Conservation (phyloP, 2,329 filamentous ascomycete species). For the Raffaelea arxii region DNA sequence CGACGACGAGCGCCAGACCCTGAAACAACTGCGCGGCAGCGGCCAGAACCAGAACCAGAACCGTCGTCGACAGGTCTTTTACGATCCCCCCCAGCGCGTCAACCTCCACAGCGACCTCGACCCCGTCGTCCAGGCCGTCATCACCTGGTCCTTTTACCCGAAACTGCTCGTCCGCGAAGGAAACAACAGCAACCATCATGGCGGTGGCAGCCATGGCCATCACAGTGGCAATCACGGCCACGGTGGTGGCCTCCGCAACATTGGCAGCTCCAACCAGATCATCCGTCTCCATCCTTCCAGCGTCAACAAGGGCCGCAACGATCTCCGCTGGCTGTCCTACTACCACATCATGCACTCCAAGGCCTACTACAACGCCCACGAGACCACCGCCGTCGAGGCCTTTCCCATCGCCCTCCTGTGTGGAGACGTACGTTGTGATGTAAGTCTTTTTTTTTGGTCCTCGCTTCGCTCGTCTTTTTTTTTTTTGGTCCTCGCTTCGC, state of each 20-base stretch:
- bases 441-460: slow-evolving; percentile 36
- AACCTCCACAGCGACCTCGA: slow-evolving; percentile 75
- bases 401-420: slow-evolving; percentile 78
- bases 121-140: slow-evolving; percentile 65
- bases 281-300: slow-evolving; percentile 82
- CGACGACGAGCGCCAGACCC: slow-evolving; percentile 56
- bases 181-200: no score
- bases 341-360: slow-evolving; percentile 96
- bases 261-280: slow-evolving; percentile 84
- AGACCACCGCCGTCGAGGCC: slow-evolving; percentile 71
- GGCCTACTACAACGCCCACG: slow-evolving; percentile 83
- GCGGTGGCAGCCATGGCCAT: no score
- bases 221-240: slow-evolving; percentile 40
- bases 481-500: neutral
- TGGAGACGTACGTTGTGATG: slow-evolving; percentile 80
- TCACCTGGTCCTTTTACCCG: slow-evolving; percentile 92
- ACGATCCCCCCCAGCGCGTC: slow-evolving; percentile 67
- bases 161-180: slow-evolving; percentile 79
- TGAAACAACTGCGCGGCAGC: slow-evolving; percentile 60
- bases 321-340: slow-evolving; percentile 78
- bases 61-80: slow-evolving; percentile 60
- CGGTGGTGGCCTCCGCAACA: slow-evolving; percentile 75
- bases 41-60: slow-evolving; percentile 43
- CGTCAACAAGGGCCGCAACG: slow-evolving; percentile 65
- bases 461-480: neutral